Conservation (phyloP, 306 rosid species). For the Corylus americana region DNA sequence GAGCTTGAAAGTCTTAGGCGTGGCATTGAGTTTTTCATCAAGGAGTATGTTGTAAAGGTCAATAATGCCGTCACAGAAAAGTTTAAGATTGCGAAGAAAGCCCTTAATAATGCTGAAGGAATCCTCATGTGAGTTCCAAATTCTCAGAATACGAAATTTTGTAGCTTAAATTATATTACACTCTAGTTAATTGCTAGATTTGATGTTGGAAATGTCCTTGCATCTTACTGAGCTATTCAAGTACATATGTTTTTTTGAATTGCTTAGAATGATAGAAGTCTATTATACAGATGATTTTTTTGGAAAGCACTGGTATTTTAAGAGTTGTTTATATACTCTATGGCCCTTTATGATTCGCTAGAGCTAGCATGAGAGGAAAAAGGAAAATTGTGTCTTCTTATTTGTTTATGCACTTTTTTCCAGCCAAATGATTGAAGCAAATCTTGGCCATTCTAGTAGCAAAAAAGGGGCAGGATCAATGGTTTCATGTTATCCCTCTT, state of each 20-base stretch:
- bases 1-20: constrained; percentile 74
- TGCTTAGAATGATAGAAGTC: not conserved
- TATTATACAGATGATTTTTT: too few relatives aligned
- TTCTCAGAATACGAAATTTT: constrained; percentile 33
- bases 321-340: too few relatives aligned
- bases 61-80: constrained; percentile 46
- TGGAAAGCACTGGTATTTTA: too few relatives aligned
- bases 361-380: too few relatives aligned
- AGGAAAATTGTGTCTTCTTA: too few relatives aligned
- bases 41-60: constrained; percentile 62
- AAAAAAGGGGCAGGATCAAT: too few relatives aligned
- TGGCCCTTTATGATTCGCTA: too few relatives aligned
- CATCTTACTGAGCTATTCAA: not conserved
- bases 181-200: not conserved
- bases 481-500: too few relatives aligned
- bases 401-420: too few relatives aligned
- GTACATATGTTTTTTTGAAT: not conserved
- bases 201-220: not conserved
- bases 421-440: too few relatives aligned
- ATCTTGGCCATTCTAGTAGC: too few relatives aligned
- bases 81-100: constrained; percentile 69
- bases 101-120: constrained; percentile 76
- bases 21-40: constrained; percentile 68
- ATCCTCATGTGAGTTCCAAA: constrained; percentile 55
- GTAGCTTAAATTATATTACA: constrained; percentile 22